Evolutionary conservation across 257 asterid genomes (phyloP), one percentile per base, ranked within the genome.

Genomic region (Henckelia pumila): DNA sequence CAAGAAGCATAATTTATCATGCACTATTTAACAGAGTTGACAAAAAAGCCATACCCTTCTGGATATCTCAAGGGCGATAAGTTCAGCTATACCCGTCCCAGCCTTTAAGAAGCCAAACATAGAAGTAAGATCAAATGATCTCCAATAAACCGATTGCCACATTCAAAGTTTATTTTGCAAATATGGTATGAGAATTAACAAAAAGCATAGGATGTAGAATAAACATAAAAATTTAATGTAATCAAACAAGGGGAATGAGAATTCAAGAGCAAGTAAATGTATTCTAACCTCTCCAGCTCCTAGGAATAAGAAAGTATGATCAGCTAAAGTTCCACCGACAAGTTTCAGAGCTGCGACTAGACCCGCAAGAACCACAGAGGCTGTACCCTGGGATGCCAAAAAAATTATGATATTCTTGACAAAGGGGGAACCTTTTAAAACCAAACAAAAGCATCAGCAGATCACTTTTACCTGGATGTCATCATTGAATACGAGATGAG

Each of bases 81-180:
- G 98, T 81, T 92, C 98, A 66, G 96, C 96, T 71, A 89, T 92
- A 49, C 98, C 98, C 7, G 98, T 92, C 76, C 96, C 98, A 80
- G 96, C 98, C 95, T 92, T 75, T 77, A 77, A 56, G 61, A 76
- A 60, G 63, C 61, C 73, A 77, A 79, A 28, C 49, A 63, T 49
- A 47, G 8, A 49, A 28, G 61, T 66, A 19, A 70, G 80, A 73
- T 71, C 73, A 62, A 20, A 29, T 26, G 29, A 52, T 68, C 74
- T 66, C 40, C 9, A 6, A 28, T 4, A 40, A 40, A 40, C 14
- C 4, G 52, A 1, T 33, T 44, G 6, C 55, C 55, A 47, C 0
- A 47, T 47, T 47, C 2, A 47, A 47, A 47, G 55, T 16, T 47
- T 16, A 47, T 16, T 16, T 47, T 40, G 52, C 52, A 11, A 40